phyloP scores from a whole-genome alignment of 345 rosid genomes.

The Draba incana region DNA sequence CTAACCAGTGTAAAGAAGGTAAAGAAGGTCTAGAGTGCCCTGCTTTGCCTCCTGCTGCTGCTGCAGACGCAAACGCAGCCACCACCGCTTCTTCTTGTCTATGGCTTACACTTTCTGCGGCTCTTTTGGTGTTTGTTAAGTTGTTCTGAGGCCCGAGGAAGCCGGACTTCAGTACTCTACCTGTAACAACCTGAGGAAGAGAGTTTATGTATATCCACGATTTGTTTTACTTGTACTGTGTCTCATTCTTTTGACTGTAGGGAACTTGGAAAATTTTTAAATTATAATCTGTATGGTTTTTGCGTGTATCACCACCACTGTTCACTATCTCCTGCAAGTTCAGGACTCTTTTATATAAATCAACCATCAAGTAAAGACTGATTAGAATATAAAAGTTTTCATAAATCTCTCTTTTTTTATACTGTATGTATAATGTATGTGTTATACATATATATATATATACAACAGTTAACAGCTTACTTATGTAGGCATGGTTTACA shows the following conservation, averaged over 20 bases:
- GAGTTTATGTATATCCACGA: conserved; percentile 36
- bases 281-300: conserved; percentile 18
- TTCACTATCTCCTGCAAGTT: not conserved
- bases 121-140: conserved; percentile 36
- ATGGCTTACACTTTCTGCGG: conserved; percentile 28
- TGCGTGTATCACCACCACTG: conserved; percentile 12
- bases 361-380: conserved; percentile 2
- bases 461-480: not conserved
- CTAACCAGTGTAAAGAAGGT: conserved; percentile 56
- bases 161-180: not conserved
- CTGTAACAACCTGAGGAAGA: conserved; percentile 17
- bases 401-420: not conserved
- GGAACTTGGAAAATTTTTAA: not conserved
- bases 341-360: conserved; percentile 16
- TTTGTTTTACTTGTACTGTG: conserved; percentile 18
- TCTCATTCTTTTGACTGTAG: conserved; percentile 37
- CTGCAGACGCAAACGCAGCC: conserved; percentile 29
- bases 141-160: conserved; percentile 32
- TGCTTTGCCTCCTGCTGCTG: conserved; percentile 35
- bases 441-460: no score
- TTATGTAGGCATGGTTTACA: not conserved
- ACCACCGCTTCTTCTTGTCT: conserved; percentile 17
- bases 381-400: not conserved
- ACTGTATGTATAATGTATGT: not conserved
- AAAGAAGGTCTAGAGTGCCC: conserved; percentile 64